These are phyloP conservation scores for Mrakiaceae sp. DNA, from an alignment of 1,284 basidiomycete genomes.

Conservation along the genomic window DNA sequence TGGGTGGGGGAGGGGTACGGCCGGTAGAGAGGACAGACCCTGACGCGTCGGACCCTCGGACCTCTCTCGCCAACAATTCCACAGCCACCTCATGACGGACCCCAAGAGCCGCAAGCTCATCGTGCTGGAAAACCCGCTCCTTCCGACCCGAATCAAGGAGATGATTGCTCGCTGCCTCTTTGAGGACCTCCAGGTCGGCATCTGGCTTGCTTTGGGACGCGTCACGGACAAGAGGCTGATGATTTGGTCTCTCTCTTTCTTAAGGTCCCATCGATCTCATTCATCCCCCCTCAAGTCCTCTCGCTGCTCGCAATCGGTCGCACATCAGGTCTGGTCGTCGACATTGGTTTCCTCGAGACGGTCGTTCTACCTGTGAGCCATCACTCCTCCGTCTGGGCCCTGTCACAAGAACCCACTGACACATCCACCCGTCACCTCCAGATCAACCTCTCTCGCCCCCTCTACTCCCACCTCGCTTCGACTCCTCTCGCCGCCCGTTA, in stretches of 20 bases:
- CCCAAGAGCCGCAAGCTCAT: conserved; percentile 89
- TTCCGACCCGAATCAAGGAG: conserved; percentile 78
- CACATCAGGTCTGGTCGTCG: conserved; percentile 83
- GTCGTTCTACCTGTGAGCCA: conserved; percentile 67
- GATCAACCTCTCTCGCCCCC: conserved; percentile 78
- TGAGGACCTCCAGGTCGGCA: conserved; percentile 68
- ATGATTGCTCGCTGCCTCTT: conserved; percentile 76
- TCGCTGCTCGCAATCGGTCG: conserved; percentile 73
- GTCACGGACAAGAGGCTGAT: neutral
- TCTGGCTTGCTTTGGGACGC: neutral
- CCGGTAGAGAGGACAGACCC: too few relatives aligned
- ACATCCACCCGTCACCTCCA: conserved; percentile 30
- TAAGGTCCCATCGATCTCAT: conserved; percentile 83
- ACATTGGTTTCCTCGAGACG: conserved; percentile 82
- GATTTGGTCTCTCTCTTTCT: neutral
- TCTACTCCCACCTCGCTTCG: conserved; percentile 66
- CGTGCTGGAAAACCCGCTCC: conserved; percentile 74
- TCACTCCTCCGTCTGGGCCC: neutral
- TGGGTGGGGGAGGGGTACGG: too few relatives aligned
- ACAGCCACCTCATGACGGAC: conserved; percentile 78
- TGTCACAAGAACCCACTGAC: neutral
- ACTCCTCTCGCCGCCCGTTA: conserved; percentile 69
- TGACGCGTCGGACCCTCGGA: too few relatives aligned
- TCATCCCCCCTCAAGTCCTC: conserved; percentile 74
- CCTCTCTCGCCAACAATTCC: neutral